These are phyloP conservation scores for Punica granatum DNA, from an alignment of 345 rosid species.

Conservation along the genomic window DNA sequence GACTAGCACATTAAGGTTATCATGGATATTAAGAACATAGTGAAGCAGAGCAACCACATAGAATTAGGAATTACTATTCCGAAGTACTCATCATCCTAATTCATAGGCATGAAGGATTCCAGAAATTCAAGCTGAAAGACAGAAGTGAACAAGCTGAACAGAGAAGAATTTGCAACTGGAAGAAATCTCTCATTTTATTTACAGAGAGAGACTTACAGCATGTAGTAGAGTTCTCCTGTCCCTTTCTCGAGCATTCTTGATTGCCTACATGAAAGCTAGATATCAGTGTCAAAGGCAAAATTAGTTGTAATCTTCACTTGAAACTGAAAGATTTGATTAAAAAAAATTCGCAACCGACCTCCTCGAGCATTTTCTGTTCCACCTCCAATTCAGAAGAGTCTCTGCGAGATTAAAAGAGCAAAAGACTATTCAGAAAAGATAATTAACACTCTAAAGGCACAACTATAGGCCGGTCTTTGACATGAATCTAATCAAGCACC, in stretches of 20 bases:
- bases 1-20: background rate
- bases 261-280: constrained; percentile 46
- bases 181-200: background rate
- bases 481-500: constrained; percentile 26
- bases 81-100: background rate
- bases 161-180: background rate
- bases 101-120: background rate
- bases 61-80: background rate
- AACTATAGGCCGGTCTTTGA: background rate
- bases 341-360: constrained; percentile 24
- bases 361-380: constrained; percentile 79
- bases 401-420: constrained; percentile 23
- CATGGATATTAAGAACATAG: too few species aligned
- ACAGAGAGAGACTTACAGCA: constrained; percentile 41
- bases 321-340: background rate
- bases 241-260: constrained; percentile 88
- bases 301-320: background rate
- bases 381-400: constrained; percentile 70
- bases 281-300: constrained; percentile 2
- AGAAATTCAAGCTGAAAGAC: background rate
- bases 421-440: background rate
- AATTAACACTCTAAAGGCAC: background rate
- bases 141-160: background rate
- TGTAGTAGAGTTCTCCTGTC: constrained; percentile 75
- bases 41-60: background rate